Evolutionary conservation across 371 early-diverging fungal genomes (phyloP), one percentile per base, ranked within the genome.

Genomic region (Apophysomyces elegans): DNA sequence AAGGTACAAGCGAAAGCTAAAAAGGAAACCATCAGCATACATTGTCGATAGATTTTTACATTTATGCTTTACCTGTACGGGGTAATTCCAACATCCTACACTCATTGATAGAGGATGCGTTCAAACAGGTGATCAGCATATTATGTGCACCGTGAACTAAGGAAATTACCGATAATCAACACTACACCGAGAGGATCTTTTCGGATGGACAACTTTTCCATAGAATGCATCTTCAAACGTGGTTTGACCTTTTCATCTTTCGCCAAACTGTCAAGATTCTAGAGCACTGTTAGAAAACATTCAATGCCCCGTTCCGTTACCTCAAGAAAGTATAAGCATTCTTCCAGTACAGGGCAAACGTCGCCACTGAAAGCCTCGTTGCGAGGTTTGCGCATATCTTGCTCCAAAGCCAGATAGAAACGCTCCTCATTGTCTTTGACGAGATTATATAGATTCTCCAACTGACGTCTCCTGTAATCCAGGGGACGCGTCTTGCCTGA

Each of bases 141-240:
- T 35, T 43, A 6, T 18, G 26, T 36, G n/a, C 14, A 37, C 6
- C 9, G 18, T 26, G 32, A 26, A 26, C 2, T 26, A 26, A 26
- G 14, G 14, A 56, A 43, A 64, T 43, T 70, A 77, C 85, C 85
- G 39, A 87, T 67, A 63, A 90, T 73, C 32, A 87, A 72, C 5
- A 90, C 91, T 8, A 88, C 73, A 68, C 97, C 97, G 64, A 88
- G 79, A 5, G 96, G 96, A 44, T 91, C 94, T 58, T 80, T 84
- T 61, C 89, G 87, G 61, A 91, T 79, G 47, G 83, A 61, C 11
- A 84, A 71, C 63, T 79, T 78, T 59, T 81, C 78, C 65, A 73
- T 62, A 1, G 72, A 67, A 37, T 83, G 67, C 41, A 73, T 37
- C 4, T 61, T 16, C 16, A 63, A 41, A 46, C 81, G 70, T 4